Evolutionary conservation across 192 early-diverging fungal species (phyloP).

Genomic region (Diversispora epigaea): DNA sequence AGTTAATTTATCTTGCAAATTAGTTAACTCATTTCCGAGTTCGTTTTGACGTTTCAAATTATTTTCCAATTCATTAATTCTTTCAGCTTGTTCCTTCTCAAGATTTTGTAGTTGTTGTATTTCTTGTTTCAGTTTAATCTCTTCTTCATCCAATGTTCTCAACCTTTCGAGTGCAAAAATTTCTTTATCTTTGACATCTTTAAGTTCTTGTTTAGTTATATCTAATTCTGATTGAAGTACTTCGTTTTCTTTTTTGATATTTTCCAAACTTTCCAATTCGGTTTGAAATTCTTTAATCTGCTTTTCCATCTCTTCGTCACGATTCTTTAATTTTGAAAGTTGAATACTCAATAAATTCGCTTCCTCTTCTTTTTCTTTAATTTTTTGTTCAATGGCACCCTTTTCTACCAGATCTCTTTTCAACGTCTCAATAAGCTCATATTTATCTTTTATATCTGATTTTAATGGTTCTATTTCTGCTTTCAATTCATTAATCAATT

Average conservation of each 20-base stretch:
- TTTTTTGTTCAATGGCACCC: conserved; percentile 16
- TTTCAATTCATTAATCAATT: conserved; percentile 1
- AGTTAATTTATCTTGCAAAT: not conserved
- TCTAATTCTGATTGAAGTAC: conserved; percentile 10
- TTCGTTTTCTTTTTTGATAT: not conserved
- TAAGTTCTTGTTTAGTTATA: conserved; percentile 2
- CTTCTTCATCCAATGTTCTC: not conserved
- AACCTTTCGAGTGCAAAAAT: not conserved
- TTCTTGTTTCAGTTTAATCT: conserved; percentile 8
- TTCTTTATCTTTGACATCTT: not conserved
- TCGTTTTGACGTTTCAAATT: not conserved
- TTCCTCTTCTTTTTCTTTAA: conserved; percentile 19
- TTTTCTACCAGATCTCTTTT: conserved; percentile 23
- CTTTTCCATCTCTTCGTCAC: not conserved
- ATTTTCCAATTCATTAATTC: not conserved
- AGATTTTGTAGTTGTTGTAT: not conserved
- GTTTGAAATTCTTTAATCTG: conserved; percentile 17
- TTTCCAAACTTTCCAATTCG: not conserved
- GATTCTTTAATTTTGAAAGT: conserved; percentile 9
- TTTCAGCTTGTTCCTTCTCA: conserved; percentile 7
- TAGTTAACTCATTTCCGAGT: not conserved
- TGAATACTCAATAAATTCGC: conserved; percentile 1
- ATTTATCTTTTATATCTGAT: conserved; percentile 27
- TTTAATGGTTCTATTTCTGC: conserved; percentile 6
- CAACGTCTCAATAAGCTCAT: conserved; percentile 27